Percentiles rank a stretch among this genome's conserved stretches.
These are phyloP conservation scores for Ganoderma leucocontextum DNA, from an alignment of 1,284 basidiomycete genomes.

Conservation along the genomic window DNA sequence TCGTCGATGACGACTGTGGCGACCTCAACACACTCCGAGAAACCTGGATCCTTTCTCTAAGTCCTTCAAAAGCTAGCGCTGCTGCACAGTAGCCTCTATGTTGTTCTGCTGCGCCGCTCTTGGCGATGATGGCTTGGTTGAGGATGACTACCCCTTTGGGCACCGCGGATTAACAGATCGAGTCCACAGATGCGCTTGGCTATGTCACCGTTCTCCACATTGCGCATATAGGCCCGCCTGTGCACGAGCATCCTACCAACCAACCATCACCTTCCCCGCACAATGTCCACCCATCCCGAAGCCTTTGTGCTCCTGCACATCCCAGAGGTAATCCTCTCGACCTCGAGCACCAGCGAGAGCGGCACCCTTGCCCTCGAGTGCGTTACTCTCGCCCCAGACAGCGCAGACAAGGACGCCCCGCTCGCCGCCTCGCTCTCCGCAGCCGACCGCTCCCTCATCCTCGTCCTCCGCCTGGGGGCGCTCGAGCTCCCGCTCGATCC, in stretches of 20 bases:
- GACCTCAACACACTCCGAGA: neutral
- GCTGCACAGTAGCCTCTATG: neutral
- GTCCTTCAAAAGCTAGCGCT: too few relatives aligned
- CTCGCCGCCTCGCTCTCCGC: slow-evolving; percentile 31
- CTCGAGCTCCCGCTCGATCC: slow-evolving; percentile 70
- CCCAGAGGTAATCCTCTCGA: slow-evolving; percentile 53
- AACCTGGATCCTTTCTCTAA: neutral
- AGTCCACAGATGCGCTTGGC: slow-evolving; percentile 1
- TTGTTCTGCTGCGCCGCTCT: too few relatives aligned
- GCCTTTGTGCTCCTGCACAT: slow-evolving; percentile 65
- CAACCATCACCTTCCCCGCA: neutral
- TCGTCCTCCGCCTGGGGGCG: slow-evolving; percentile 66
- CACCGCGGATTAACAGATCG: slow-evolving; percentile 4
- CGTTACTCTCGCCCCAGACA: slow-evolving; percentile 52
- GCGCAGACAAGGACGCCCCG: slow-evolving; percentile 36
- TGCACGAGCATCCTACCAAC: slow-evolving; percentile 18
- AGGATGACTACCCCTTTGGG: neutral
- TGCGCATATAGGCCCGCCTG: neutral
- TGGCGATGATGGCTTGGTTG: neutral
- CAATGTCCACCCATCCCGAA: slow-evolving; percentile 41
- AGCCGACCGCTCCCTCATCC: slow-evolving; percentile 59
- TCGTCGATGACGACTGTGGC: neutral
- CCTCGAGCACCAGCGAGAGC: slow-evolving; percentile 42
- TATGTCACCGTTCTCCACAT: neutral
- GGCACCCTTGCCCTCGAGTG: slow-evolving; percentile 63